Percentiles rank a stretch among this genome's conserved stretches.
These are phyloP conservation scores for Starmerella asiatica DNA, from an alignment of 805 yeast genomes.

Conservation along the genomic window DNA sequence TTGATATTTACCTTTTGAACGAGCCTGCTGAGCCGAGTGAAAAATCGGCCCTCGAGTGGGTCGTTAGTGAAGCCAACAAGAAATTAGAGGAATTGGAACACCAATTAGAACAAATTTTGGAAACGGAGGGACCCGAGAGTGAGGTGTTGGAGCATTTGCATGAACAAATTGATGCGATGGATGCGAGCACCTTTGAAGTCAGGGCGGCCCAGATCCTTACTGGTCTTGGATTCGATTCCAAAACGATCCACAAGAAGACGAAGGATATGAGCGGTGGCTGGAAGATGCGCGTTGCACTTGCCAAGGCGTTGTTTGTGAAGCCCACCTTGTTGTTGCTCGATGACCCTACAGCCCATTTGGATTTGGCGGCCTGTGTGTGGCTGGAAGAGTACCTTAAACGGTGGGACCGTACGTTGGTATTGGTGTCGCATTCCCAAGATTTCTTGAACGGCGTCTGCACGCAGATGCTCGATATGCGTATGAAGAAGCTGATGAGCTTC, in stretches of 20 bases:
- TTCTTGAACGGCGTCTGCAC: slow-evolving; percentile 98
- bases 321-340: slow-evolving; percentile 89
- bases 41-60: slow-evolving; percentile 85
- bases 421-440: slow-evolving; percentile 97
- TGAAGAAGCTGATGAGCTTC: slow-evolving; percentile 55
- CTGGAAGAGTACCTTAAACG: slow-evolving; percentile 92
- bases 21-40: slow-evolving; percentile 97
- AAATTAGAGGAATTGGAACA: slow-evolving; percentile 86
- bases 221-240: slow-evolving; percentile 90
- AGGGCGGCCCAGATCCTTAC: slow-evolving; percentile 91
- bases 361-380: slow-evolving; percentile 99
- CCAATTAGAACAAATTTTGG: slow-evolving; percentile 74
- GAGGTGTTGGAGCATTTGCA: slow-evolving; percentile 73
- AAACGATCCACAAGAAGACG: slow-evolving; percentile 82
- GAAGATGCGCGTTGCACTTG: slow-evolving; percentile 99
- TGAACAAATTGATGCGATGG: slow-evolving; percentile 92
- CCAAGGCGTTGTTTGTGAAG: slow-evolving; percentile 94
- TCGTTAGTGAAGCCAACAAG: slow-evolving; percentile 88
- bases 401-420: slow-evolving; percentile 82
- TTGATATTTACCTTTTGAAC: slow-evolving; percentile 84
- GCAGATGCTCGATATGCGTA: slow-evolving; percentile 95
- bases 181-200: slow-evolving; percentile 88
- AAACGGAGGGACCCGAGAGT: slow-evolving; percentile 89
- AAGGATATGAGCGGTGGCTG: slow-evolving; percentile 99
- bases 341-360: slow-evolving; percentile 99